Conservation (phyloP, 371 early-diverging fungal species). For the Rhizopus stolonifer region DNA sequence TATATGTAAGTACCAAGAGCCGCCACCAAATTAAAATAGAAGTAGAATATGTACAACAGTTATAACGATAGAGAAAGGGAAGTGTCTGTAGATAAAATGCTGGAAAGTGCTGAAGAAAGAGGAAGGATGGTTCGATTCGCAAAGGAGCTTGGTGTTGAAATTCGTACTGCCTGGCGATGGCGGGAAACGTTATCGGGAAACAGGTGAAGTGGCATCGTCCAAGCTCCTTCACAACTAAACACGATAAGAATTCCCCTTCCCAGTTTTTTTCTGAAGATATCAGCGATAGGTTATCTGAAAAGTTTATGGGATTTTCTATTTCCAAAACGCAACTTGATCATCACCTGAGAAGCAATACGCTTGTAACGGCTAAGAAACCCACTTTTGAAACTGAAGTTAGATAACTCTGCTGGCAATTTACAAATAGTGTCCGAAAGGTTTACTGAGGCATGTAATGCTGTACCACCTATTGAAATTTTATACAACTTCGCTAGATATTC, state of each 20-base stretch:
- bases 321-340: constrained; percentile 8
- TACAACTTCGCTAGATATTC: constrained; percentile 4
- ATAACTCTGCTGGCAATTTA: too few relatives aligned
- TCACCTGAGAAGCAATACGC: constrained; percentile 8
- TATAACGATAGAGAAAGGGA: background rate
- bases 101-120: constrained; percentile 15
- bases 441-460: too few relatives aligned
- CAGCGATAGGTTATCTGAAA: background rate
- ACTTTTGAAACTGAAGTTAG: constrained; percentile 6
- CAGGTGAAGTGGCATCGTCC: constrained; percentile 4
- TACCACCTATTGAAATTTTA: background rate
- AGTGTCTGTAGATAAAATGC: constrained; percentile 37
- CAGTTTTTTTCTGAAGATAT: constrained; percentile 1
- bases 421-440: too few relatives aligned
- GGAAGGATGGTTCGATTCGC: constrained; percentile 8
- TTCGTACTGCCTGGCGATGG: constrained; percentile 1
- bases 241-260: background rate
- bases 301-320: constrained; percentile 2
- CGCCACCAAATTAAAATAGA: too few relatives aligned
- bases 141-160: background rate
- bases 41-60: too few relatives aligned
- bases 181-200: constrained; percentile 4
- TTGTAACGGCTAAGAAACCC: constrained; percentile 7
- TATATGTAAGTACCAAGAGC: too few relatives aligned
- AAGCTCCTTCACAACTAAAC: constrained; percentile 4